phyloP scores from a whole-genome alignment of 305 asterid genomes.

The Salvia sclarea region DNA sequence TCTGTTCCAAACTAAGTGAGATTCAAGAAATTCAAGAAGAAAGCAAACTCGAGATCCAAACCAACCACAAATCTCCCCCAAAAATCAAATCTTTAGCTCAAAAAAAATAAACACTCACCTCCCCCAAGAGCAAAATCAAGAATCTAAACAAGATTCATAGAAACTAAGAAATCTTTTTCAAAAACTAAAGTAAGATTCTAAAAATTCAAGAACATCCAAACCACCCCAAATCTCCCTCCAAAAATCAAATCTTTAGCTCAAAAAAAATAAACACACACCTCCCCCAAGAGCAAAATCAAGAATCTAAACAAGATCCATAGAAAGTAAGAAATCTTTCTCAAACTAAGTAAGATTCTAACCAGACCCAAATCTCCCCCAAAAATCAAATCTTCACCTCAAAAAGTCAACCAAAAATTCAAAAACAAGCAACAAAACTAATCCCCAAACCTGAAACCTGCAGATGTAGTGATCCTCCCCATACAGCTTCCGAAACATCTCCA shows the following conservation, averaged over 20 bases:
- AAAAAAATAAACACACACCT: not conserved
- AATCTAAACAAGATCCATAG: not conserved
- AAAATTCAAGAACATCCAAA: not conserved
- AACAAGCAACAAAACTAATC: too few relatives aligned
- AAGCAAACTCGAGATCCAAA: not conserved
- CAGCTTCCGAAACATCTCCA: slow-evolving; percentile 26
- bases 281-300: not conserved
- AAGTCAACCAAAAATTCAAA: too few relatives aligned
- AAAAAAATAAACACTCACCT: not conserved
- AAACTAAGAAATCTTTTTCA: too few relatives aligned
- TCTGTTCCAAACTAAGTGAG: too few relatives aligned
- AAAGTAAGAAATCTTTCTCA: too few relatives aligned
- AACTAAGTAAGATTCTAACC: too few relatives aligned
- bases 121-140: not conserved
- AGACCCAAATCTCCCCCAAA: not conserved
- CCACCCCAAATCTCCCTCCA: not conserved
- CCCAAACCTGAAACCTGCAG: slow-evolving; percentile 53
- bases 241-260: slow-evolving; percentile 3
- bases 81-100: slow-evolving; percentile 3
- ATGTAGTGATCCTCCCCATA: slow-evolving; percentile 54
- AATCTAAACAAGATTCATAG: not conserved
- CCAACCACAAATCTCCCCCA: not conserved
- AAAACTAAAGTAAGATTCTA: too few relatives aligned
- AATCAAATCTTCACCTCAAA: slow-evolving; percentile 9
- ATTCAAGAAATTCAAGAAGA: too few relatives aligned